Percentiles rank a stretch among this genome's conserved stretches.
These are phyloP conservation scores for Panicum hallii DNA, from an alignment of 202 grass and related monocot species.

Conservation along the genomic window DNA sequence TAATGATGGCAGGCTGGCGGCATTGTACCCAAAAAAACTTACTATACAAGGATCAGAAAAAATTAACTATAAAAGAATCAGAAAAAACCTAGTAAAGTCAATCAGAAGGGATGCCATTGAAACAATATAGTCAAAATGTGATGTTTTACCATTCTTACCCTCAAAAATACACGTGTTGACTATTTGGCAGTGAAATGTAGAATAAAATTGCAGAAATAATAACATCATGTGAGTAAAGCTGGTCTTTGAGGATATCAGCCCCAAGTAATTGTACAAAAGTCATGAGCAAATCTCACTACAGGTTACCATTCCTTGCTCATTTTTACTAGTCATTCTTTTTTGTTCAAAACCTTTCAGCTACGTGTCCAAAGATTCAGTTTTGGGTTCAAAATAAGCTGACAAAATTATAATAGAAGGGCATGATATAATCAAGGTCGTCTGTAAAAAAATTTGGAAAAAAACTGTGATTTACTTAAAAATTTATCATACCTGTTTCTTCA, in stretches of 20 bases:
- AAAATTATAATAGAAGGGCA: not conserved
- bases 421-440: not conserved
- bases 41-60: not conserved
- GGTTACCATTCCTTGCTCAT: not conserved
- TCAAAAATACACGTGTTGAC: not conserved
- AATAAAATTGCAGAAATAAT: not conserved
- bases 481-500: not conserved
- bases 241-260: not conserved
- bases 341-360: slow-evolving; percentile 4
- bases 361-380: not conserved
- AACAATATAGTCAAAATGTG: not conserved
- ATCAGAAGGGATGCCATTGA: not conserved
- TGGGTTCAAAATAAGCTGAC: not conserved
- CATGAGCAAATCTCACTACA: not conserved
- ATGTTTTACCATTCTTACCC: not conserved
- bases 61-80: not conserved
- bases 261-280: not conserved
- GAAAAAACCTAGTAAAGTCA: not conserved
- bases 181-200: not conserved
- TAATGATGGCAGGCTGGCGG: not conserved
- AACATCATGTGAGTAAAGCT: slow-evolving; percentile 5
- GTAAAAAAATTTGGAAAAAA: not conserved
- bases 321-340: not conserved
- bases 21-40: slow-evolving; percentile 11
- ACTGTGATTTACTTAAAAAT: not conserved